Evolutionary conservation across 179 eudicot species (phyloP), one percentile per base, ranked within the genome.

Genomic region (Corrigiola litoralis): DNA sequence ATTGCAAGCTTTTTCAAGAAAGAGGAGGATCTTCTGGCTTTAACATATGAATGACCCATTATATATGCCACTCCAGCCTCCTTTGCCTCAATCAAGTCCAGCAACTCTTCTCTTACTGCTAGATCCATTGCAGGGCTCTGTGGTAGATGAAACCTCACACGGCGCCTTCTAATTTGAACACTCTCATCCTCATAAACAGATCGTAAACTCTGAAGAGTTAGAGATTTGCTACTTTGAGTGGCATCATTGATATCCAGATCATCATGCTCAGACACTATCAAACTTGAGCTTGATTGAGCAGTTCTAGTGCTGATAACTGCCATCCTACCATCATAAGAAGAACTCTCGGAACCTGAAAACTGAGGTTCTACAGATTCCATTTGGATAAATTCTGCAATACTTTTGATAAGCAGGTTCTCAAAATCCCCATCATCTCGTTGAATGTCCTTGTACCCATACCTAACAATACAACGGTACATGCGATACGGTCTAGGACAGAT

Each of bases 51-150:
- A 71, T 92, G 98, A 18, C 98, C 98, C 88, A 92, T 82, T 55
- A 92, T 81, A 58, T 92, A 92, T 0, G 98, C 98, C 49, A 89
- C 92, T 41, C 96, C 96, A 0, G 95, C 96, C 60, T 92, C 98
- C 72, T 92, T 87, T 16, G 98, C 98, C 65, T 78, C 84, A 18
- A 87, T 74, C 79, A 92, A 75, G 63, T 92, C 96, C 67, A 66
- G 7, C 60, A 92, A 86, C 82, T 89, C 96, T 16, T 85, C 96
- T 62, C 79, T 75, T 6, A 87, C 95, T 0, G 61, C 73, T 7
- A 79, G 69, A 49, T 92, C 87, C 80, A 86, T 84, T 9, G 73
- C 75, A 2, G 90, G 83, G 57, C 25, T 79, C 44, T 70, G 74
- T 23, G 90, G 87, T 40, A 92, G 47, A 57, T 82, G 87, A 66